Conservation (phyloP, 2,329 filamentous ascomycete species). For the Xylariales sp. region DNA sequence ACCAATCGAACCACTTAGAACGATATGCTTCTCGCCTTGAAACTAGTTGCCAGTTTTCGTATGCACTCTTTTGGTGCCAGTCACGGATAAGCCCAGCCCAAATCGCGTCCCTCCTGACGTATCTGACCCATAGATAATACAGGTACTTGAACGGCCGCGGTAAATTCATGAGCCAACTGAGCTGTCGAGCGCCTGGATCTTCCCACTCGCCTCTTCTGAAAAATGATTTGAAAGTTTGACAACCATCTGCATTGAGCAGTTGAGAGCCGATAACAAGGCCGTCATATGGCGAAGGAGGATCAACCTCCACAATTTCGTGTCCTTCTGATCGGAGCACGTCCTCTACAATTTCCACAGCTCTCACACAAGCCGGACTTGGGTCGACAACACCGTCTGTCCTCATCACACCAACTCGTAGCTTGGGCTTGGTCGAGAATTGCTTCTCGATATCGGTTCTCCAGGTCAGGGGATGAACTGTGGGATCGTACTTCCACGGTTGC, state of each 20-base stretch:
- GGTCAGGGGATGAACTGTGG: conserved; percentile 76
- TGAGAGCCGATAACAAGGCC: conserved; percentile 73
- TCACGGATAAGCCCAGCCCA: conserved; percentile 75
- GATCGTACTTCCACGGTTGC: conserved; percentile 86
- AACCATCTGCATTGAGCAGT: conserved; percentile 81
- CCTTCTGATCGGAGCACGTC: conserved; percentile 65
- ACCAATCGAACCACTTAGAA: conserved; percentile 78
- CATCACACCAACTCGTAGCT: conserved; percentile 70
- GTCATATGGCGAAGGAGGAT: conserved; percentile 67
- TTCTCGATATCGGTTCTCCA: conserved; percentile 64
- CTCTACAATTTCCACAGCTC: conserved; percentile 69
- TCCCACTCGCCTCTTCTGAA: conserved; percentile 75
- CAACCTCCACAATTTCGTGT: conserved; percentile 65
- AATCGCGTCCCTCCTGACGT: conserved; percentile 68
- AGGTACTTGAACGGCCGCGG: conserved; percentile 72
- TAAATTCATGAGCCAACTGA: conserved; percentile 69
- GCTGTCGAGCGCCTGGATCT: conserved; percentile 71
- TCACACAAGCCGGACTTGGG: conserved; percentile 76
- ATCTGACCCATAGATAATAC: conserved; percentile 89
- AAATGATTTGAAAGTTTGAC: conserved; percentile 72
- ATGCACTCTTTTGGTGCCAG: conserved; percentile 70
- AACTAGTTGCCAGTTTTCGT: conserved; percentile 80
- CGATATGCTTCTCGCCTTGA: conserved; percentile 73
- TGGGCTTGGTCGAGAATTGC: conserved; percentile 57
- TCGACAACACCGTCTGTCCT: conserved; percentile 79